phyloP scores from a whole-genome alignment of 2,329 filamentous ascomycete genomes.

The Periconia digitata region DNA sequence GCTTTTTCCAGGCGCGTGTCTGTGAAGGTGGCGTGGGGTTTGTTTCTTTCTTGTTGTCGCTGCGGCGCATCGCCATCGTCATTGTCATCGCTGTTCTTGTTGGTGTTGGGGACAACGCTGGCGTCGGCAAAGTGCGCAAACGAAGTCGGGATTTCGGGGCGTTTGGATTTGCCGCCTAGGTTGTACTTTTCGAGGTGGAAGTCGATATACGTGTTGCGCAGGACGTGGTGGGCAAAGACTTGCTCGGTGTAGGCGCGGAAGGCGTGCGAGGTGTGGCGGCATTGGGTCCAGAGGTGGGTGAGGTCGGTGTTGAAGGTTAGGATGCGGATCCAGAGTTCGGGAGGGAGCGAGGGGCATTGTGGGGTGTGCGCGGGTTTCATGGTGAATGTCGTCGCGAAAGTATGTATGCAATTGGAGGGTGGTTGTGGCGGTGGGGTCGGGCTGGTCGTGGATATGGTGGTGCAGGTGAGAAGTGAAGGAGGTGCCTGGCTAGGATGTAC shows the following conservation, averaged over 20 bases:
- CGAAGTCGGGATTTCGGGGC: constrained; percentile 26
- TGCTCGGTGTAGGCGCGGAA: constrained; percentile 32
- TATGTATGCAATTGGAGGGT: not conserved
- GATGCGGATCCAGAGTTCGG: constrained; percentile 40
- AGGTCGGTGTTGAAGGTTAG: constrained; percentile 31
- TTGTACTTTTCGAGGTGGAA: constrained; percentile 38
- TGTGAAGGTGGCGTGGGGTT: constrained; percentile 9
- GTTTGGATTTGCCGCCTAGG: constrained; percentile 30
- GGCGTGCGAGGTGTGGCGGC: constrained; percentile 28
- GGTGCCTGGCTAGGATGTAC: too few species aligned
- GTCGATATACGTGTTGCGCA: constrained; percentile 24
- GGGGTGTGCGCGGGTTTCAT: constrained; percentile 5
- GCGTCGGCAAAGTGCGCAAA: constrained; percentile 16
- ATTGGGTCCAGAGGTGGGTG: constrained; percentile 34
- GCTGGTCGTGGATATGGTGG: not conserved
- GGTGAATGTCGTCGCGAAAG: too few species aligned
- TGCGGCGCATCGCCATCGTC: too few species aligned
- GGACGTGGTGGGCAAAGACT: constrained; percentile 27
- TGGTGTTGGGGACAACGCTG: too few species aligned
- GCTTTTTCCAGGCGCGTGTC: constrained; percentile 14
- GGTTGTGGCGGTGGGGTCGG: not conserved
- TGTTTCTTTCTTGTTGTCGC: constrained; percentile 2
- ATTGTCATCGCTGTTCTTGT: too few species aligned
- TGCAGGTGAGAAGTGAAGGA: too few species aligned
- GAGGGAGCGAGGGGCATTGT: constrained; percentile 29